phyloP scores from a whole-genome alignment of 306 rosid species.

The Vigna radiata region DNA sequence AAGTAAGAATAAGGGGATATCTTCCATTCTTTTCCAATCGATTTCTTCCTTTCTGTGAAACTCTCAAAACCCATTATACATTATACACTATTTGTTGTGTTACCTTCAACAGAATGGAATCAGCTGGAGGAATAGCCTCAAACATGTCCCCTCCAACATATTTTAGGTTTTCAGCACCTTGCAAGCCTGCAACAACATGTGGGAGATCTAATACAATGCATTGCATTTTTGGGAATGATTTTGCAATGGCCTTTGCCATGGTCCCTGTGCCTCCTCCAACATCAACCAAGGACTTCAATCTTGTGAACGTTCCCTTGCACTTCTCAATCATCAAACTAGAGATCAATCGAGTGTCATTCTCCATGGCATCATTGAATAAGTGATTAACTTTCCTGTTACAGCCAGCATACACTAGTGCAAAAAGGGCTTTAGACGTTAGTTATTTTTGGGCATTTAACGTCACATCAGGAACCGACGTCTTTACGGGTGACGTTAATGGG shows the following conservation, averaged over 20 bases:
- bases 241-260: conserved; percentile 36
- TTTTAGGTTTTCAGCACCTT: conserved; percentile 30
- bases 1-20: no score
- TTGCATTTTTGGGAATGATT: conserved; percentile 16
- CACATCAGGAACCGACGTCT: no score
- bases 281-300: conserved; percentile 44
- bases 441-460: no score
- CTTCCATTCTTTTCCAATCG: no score
- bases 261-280: conserved; percentile 49
- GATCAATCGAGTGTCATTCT: conserved; percentile 19
- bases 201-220: conserved; percentile 31
- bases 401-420: no score
- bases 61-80: no score
- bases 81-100: background rate
- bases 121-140: conserved; percentile 12
- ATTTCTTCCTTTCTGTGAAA: no score
- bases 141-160: conserved; percentile 32
- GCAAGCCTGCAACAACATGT: conserved; percentile 34
- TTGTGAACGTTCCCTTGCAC: background rate
- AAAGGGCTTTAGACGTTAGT: no score
- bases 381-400: background rate
- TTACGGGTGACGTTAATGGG: no score
- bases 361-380: conserved; percentile 36
- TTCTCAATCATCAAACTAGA: conserved; percentile 26
- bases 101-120: conserved; percentile 45